Evolutionary conservation across 1,284 basidiomycete species (phyloP).

Genomic region (Ceratobasidium sp.): DNA sequence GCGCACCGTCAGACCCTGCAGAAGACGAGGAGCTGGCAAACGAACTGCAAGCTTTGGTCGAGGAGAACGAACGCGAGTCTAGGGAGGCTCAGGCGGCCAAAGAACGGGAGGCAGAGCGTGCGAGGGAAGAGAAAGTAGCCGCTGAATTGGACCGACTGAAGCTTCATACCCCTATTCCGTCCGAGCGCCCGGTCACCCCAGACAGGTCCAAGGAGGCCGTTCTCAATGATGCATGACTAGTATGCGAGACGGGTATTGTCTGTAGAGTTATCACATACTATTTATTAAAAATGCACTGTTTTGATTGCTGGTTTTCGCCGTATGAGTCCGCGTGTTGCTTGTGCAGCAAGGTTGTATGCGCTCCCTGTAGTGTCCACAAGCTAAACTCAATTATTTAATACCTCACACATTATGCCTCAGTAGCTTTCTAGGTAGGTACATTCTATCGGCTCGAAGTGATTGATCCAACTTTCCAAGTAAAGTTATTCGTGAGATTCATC

Average conservation of each 20-base stretch:
- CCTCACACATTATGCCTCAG: no score
- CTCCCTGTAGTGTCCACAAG: no score
- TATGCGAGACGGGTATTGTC: background rate
- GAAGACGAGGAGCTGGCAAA: slow-evolving; percentile 65
- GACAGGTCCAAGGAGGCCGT: background rate
- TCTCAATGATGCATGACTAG: background rate
- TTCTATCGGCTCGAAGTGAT: no score
- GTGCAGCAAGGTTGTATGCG: no score
- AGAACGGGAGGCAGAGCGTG: slow-evolving; percentile 55
- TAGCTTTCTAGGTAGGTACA: no score
- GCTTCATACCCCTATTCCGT: slow-evolving; percentile 44
- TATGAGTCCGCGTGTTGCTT: no score
- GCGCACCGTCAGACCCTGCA: slow-evolving; percentile 62
- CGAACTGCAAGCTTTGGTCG: slow-evolving; percentile 60
- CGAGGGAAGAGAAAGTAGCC: slow-evolving; percentile 34
- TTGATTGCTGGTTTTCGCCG: background rate
- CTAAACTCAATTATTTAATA: no score
- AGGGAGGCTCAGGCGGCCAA: slow-evolving; percentile 63
- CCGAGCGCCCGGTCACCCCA: slow-evolving; percentile 23
- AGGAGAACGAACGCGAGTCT: slow-evolving; percentile 54
- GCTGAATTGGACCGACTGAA: slow-evolving; percentile 36
- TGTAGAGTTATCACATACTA: background rate
- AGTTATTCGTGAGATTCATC: no score
- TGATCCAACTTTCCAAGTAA: no score
- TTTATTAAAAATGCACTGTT: slow-evolving; percentile 1